Evolutionary conservation across 2,329 filamentous ascomycete genomes (phyloP).

Genomic region (Pestalotiopsis sp.): DNA sequence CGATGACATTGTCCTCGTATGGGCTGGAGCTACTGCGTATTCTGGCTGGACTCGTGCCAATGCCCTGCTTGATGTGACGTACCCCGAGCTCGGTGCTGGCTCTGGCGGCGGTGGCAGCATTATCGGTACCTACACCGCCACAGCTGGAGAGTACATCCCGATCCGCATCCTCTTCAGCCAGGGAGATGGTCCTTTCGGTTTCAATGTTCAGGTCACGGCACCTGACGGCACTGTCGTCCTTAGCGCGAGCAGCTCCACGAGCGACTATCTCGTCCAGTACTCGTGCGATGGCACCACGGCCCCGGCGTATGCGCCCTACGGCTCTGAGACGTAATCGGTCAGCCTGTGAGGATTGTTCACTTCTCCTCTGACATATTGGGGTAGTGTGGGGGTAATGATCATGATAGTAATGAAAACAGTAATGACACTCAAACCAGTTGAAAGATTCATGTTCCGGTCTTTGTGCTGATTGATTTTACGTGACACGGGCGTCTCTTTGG

Average conservation of each 20-base stretch:
- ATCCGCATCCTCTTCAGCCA: slow-evolving; percentile 2
- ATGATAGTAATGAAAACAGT: neutral
- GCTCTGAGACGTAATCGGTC: neutral
- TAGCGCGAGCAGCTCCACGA: neutral
- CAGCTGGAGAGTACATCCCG: neutral
- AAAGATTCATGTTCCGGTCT: neutral
- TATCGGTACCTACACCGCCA: neutral
- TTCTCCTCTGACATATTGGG: neutral
- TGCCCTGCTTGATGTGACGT: neutral
- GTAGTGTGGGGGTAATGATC: neutral
- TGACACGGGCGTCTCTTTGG: neutral
- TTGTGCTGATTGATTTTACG: neutral
- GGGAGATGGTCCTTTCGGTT: neutral
- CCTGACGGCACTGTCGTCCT: neutral
- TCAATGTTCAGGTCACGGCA: slow-evolving; percentile 2
- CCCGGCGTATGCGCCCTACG: neutral
- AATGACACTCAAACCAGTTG: neutral
- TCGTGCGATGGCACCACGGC: slow-evolving; percentile 3
- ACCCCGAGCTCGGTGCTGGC: neutral
- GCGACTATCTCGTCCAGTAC: neutral
- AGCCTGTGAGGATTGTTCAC: neutral
- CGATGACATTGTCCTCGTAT: slow-evolving; percentile 1
- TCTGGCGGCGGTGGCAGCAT: neutral
- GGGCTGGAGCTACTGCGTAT: neutral
- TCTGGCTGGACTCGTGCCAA: slow-evolving; percentile 2